A percentile compares a stretch with the other conserved stretches of the same genome.
Evolutionary conservation across 1,284 basidiomycete genomes (phyloP).

Genomic region (Gymnopus androsaceus): DNA sequence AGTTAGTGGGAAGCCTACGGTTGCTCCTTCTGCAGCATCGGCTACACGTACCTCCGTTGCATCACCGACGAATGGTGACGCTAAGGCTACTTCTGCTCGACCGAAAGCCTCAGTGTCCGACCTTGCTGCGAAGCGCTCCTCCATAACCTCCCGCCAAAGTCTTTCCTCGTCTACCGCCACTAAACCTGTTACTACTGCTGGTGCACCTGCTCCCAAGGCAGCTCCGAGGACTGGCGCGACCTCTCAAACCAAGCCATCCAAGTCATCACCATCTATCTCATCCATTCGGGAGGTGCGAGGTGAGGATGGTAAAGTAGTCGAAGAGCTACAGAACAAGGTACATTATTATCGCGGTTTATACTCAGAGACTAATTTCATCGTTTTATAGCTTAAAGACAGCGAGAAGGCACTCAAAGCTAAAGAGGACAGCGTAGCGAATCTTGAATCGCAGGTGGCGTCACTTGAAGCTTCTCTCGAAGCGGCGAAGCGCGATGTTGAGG

Average conservation of each 20-base stretch:
- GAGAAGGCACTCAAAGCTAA: constrained; percentile 55
- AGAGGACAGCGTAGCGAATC: constrained; percentile 44
- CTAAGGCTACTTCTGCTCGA: constrained; percentile 38
- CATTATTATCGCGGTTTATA: constrained; percentile 17
- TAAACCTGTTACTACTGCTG: constrained; percentile 27
- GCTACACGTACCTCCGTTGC: constrained; percentile 49
- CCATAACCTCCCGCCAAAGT: constrained; percentile 40
- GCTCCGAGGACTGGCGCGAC: constrained; percentile 29
- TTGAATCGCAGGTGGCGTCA: constrained; percentile 53
- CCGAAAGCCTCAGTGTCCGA: constrained; percentile 61
- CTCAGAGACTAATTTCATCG: constrained; percentile 14
- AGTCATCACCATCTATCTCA: constrained; percentile 60
- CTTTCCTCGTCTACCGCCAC: constrained; percentile 31
- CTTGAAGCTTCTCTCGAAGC: constrained; percentile 54
- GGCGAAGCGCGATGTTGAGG: constrained; percentile 48
- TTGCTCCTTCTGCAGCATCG: constrained; percentile 29
- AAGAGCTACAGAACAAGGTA: constrained; percentile 66
- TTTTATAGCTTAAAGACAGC: constrained; percentile 57
- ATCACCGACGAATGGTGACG: constrained; percentile 47
- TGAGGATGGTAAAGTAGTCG: constrained; percentile 56
- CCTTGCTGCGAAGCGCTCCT: constrained; percentile 47
- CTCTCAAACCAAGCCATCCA: constrained; percentile 36
- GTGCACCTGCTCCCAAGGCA: constrained; percentile 27
- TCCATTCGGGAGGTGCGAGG: constrained; percentile 65
- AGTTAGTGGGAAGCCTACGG: constrained; percentile 35